These are phyloP conservation scores for Parsonsia alboflavescens DNA, from an alignment of 257 asterid genomes.

Conservation along the genomic window DNA sequence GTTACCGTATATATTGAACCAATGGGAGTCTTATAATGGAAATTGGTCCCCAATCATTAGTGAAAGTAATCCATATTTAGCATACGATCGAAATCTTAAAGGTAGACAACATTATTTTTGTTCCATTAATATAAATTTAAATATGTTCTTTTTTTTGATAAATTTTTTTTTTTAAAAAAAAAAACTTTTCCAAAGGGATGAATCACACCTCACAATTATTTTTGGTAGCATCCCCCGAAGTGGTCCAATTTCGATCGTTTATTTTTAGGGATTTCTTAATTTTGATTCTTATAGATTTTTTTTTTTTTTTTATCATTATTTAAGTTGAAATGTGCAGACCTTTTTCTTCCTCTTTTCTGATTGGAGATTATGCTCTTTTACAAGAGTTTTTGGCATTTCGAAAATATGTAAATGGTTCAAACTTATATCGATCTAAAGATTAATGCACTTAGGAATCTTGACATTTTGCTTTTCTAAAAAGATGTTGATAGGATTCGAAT, in stretches of 20 bases:
- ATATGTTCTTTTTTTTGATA: too few relatives aligned
- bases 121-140: not conserved
- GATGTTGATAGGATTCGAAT: too few relatives aligned
- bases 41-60: not conserved
- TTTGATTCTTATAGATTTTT: not conserved
- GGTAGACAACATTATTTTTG: not conserved
- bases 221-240: conserved; percentile 16
- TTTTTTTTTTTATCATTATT: too few relatives aligned
- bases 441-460: too few relatives aligned
- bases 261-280: not conserved
- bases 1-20: not conserved
- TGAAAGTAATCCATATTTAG: not conserved
- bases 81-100: not conserved
- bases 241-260: conserved; percentile 14
- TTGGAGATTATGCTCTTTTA: too few relatives aligned
- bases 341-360: too few relatives aligned
- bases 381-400: too few relatives aligned
- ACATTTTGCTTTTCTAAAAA: too few relatives aligned
- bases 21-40: not conserved
- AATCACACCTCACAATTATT: not conserved
- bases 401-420: too few relatives aligned
- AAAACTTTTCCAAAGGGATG: not conserved
- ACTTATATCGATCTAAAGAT: too few relatives aligned
- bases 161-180: too few relatives aligned
- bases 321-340: not conserved